phyloP scores from a whole-genome alignment of 2,329 filamentous ascomycete species.

The Juglanconis sp. region DNA sequence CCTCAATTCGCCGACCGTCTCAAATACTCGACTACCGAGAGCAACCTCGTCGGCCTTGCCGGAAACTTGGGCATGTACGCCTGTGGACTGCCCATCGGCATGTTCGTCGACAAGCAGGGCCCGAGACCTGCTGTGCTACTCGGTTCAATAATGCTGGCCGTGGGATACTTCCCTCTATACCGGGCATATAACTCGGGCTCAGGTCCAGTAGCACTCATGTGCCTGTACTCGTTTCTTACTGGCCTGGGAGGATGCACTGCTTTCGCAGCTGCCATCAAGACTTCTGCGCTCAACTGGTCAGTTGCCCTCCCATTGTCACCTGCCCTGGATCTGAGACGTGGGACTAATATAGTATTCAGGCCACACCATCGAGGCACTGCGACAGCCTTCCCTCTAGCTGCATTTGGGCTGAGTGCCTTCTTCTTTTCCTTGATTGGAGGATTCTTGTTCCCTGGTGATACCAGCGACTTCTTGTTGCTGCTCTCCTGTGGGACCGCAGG shows the following conservation, averaged over 20 bases:
- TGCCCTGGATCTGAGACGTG: background rate
- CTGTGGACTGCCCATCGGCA: slow-evolving; percentile 81
- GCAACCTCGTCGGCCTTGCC: slow-evolving; percentile 82
- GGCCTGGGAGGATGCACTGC: slow-evolving; percentile 87
- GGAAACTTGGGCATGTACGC: slow-evolving; percentile 95
- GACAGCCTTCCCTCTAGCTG: slow-evolving; percentile 87
- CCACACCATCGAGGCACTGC: slow-evolving; percentile 87
- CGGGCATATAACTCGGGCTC: slow-evolving; percentile 69
- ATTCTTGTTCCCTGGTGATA: slow-evolving; percentile 77
- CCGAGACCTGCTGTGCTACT: slow-evolving; percentile 74
- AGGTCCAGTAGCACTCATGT: slow-evolving; percentile 61
- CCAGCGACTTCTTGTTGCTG: slow-evolving; percentile 75
- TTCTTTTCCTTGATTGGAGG: slow-evolving; percentile 85
- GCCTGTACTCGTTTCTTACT: slow-evolving; percentile 80
- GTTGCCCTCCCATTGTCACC: background rate
- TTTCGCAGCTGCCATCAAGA: slow-evolving; percentile 85
- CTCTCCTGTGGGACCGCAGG: slow-evolving; percentile 75
- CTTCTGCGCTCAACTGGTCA: slow-evolving; percentile 78
- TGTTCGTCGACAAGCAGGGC: slow-evolving; percentile 80
- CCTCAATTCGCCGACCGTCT: slow-evolving; percentile 89
- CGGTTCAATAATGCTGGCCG: slow-evolving; percentile 68
- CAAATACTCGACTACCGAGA: slow-evolving; percentile 85
- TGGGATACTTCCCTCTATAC: slow-evolving; percentile 85
- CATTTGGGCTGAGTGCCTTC: slow-evolving; percentile 92
- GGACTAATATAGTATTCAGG: background rate